Evolutionary conservation across 2,329 filamentous ascomycete genomes (phyloP).

Genomic region (Monosporascus sp.): DNA sequence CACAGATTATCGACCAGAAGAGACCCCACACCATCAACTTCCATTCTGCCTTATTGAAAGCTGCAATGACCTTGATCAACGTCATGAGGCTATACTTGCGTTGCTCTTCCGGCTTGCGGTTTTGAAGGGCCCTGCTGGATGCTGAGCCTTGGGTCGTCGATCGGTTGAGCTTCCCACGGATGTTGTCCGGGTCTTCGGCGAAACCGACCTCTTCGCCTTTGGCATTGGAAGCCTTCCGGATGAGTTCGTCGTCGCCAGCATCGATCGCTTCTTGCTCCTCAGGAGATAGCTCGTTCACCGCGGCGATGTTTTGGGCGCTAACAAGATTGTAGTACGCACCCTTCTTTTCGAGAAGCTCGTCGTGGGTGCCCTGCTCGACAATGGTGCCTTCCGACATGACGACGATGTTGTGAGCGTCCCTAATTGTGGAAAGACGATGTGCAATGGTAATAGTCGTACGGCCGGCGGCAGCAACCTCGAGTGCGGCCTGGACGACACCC

Average conservation of each 20-base stretch:
- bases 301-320: constrained; percentile 77
- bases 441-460: constrained; percentile 95
- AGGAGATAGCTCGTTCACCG: constrained; percentile 47
- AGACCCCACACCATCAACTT: constrained; percentile 69
- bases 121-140: constrained; percentile 67
- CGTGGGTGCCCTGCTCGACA: constrained; percentile 86
- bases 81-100: constrained; percentile 66
- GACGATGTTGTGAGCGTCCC: constrained; percentile 90
- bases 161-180: constrained; percentile 52
- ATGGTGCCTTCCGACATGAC: constrained; percentile 85
- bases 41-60: constrained; percentile 73
- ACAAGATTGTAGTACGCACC: constrained; percentile 82
- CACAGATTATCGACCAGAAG: constrained; percentile 69
- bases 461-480: constrained; percentile 79
- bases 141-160: constrained; percentile 52
- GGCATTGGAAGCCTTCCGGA: constrained; percentile 38
- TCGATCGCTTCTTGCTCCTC: constrained; percentile 49
- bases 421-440: constrained; percentile 91
- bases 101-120: constrained; percentile 43
- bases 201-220: constrained; percentile 35
- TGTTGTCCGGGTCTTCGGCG: constrained; percentile 54
- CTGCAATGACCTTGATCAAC: constrained; percentile 71
- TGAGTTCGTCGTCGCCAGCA: constrained; percentile 44
- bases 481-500: constrained; percentile 85
- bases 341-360: constrained; percentile 64